Percentiles rank a stretch among this genome's conserved stretches.
phyloP scores from a whole-genome alignment of 1,284 basidiomycete species.

The Inonotus obliquus region DNA sequence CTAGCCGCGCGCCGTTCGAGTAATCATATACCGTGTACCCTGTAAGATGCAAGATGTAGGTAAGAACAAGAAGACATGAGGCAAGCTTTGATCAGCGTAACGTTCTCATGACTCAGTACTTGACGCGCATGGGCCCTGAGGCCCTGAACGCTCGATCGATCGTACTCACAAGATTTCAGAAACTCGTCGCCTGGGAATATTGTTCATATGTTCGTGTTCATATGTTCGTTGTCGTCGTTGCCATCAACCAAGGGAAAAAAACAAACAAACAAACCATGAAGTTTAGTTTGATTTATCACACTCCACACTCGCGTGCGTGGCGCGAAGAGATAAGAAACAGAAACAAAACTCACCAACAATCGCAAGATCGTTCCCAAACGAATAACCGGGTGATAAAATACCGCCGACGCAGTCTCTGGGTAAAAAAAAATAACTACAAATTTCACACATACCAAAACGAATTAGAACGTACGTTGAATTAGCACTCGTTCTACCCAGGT shows the following conservation, averaged over 20 bases:
- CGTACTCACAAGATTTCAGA: slow-evolving; percentile 61
- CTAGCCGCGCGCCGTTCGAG: slow-evolving; percentile 47
- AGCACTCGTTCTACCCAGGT: slow-evolving; percentile 43
- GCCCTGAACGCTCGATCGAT: too few species aligned
- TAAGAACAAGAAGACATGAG: background rate
- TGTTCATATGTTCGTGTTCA: too few species aligned
- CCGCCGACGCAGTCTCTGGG: slow-evolving; percentile 60
- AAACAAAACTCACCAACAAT: slow-evolving; percentile 46
- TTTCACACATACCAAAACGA: background rate
- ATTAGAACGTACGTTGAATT: slow-evolving; percentile 28
- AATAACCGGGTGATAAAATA: slow-evolving; percentile 49
- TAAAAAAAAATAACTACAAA: background rate
- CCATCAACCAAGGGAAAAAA: slow-evolving; percentile 1
- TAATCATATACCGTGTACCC: slow-evolving; percentile 63
- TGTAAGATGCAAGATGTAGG: too few species aligned
- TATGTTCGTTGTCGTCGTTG: slow-evolving; percentile 7
- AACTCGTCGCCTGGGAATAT: slow-evolving; percentile 56
- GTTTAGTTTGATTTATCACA: too few species aligned
- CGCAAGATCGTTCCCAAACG: slow-evolving; percentile 47
- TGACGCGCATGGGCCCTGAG: background rate
- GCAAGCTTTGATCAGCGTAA: slow-evolving; percentile 11
- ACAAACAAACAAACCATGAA: background rate
- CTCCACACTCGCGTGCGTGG: background rate
- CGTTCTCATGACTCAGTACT: slow-evolving; percentile 4
- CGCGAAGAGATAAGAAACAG: background rate